Conservation (phyloP, 169 alveolate species). For the Eimeria falciformis region DNA sequence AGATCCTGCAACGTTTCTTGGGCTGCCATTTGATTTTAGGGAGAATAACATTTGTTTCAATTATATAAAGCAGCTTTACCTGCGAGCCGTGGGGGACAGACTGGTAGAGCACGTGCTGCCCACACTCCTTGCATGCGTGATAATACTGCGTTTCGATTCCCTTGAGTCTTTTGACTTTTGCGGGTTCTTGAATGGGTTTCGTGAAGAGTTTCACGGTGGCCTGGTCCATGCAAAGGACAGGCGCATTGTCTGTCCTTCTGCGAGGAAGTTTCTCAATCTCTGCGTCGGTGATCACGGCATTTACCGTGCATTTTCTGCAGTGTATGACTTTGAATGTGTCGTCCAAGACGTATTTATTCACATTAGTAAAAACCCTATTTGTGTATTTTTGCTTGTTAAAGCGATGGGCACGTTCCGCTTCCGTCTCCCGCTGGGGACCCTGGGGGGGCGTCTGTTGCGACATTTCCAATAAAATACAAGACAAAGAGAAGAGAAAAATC, state of each 20-base stretch:
- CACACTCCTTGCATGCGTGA: slow-evolving; percentile 74
- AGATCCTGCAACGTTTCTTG: slow-evolving; percentile 56
- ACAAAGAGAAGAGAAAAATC: background rate
- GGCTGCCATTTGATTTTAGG: slow-evolving; percentile 5
- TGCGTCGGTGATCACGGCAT: slow-evolving; percentile 76
- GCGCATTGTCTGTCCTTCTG: slow-evolving; percentile 77
- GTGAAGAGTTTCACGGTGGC: slow-evolving; percentile 49
- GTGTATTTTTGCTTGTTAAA: slow-evolving; percentile 58
- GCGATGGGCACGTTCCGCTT: slow-evolving; percentile 65
- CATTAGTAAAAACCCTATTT: slow-evolving; percentile 74
- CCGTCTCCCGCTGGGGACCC: slow-evolving; percentile 34
- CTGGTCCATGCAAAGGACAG: slow-evolving; percentile 63
- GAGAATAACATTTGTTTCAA: slow-evolving; percentile 51
- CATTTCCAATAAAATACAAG: background rate
- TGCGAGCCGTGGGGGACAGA: slow-evolving; percentile 59
- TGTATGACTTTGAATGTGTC: slow-evolving; percentile 71
- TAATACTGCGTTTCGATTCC: slow-evolving; percentile 75
- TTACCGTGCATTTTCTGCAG: slow-evolving; percentile 58
- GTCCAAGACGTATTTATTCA: slow-evolving; percentile 70
- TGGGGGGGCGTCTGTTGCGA: background rate
- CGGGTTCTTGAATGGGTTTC: slow-evolving; percentile 30
- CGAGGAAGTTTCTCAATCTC: slow-evolving; percentile 69
- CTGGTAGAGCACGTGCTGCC: slow-evolving; percentile 71
- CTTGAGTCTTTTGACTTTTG: slow-evolving; percentile 52
- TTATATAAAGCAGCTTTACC: slow-evolving; percentile 1